phyloP scores from a whole-genome alignment of 2,329 filamentous ascomycete genomes.

The Aspergillus sp. region DNA sequence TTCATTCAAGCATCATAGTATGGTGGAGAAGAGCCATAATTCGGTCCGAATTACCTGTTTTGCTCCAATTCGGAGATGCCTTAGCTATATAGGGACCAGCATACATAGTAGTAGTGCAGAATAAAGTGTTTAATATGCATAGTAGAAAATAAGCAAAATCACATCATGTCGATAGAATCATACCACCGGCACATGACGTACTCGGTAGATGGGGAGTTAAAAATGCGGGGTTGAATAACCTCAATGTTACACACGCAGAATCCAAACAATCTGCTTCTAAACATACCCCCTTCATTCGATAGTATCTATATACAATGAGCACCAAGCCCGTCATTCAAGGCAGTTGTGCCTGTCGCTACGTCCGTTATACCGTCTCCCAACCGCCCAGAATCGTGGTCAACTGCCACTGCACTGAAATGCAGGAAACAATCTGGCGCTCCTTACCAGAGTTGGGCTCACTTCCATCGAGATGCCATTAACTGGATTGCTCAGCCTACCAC shows the following conservation, averaged over 20 bases:
- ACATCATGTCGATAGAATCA: background rate
- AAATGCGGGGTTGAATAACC: no score
- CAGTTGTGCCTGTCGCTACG: slow-evolving; percentile 40
- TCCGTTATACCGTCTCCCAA: slow-evolving; percentile 37
- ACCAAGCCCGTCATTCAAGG: slow-evolving; percentile 20
- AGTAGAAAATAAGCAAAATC: background rate
- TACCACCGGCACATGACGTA: no score
- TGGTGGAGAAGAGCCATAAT: background rate
- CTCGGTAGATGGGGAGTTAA: no score
- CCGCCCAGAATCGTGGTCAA: slow-evolving; percentile 32
- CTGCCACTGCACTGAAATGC: slow-evolving; percentile 48
- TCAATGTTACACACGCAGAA: no score
- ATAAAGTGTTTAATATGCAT: background rate
- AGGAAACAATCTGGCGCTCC: slow-evolving; percentile 44
- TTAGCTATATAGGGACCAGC: background rate
- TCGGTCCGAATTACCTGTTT: background rate
- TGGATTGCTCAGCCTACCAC: slow-evolving; percentile 30
- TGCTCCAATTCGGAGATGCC: background rate
- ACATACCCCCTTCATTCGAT: no score
- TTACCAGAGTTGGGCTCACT: slow-evolving; percentile 40
- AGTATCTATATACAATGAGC: slow-evolving; percentile 14
- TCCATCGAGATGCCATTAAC: slow-evolving; percentile 29
- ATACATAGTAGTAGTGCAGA: background rate
- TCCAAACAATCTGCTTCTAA: no score
- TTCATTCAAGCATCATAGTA: no score